Evolutionary conservation across 176 grass and related monocot species (phyloP).

Genomic region (Areca catechu): DNA sequence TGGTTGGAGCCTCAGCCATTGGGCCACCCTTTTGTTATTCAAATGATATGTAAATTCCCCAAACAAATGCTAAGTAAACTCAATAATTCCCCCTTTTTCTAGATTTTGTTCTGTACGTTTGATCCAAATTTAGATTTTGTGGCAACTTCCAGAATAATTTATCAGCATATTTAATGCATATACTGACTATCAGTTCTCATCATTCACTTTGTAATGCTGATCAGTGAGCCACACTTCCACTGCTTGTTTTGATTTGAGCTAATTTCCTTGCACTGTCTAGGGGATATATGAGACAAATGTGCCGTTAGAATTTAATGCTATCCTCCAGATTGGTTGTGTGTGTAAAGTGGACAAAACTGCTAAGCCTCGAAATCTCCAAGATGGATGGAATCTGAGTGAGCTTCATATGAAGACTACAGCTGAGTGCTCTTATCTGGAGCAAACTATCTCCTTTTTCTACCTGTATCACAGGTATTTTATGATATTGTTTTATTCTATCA

Average conservation of each 20-base stretch:
- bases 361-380: constrained; percentile 49
- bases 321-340: constrained; percentile 93
- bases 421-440: constrained; percentile 90
- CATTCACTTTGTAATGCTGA: too few relatives aligned
- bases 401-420: constrained; percentile 93
- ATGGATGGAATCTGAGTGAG: constrained; percentile 81
- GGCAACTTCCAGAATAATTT: too few relatives aligned
- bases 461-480: constrained; percentile 78
- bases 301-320: constrained; percentile 47
- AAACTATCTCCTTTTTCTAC: constrained; percentile 82
- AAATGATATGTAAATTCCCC: too few relatives aligned
- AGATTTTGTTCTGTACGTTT: too few relatives aligned
- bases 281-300: constrained; percentile 96
- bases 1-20: too few relatives aligned
- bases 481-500: constrained; percentile 5
- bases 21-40: too few relatives aligned
- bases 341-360: constrained; percentile 85
- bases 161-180: too few relatives aligned
- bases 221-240: too few relatives aligned
- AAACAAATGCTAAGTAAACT: too few relatives aligned
- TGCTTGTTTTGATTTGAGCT: background rate
- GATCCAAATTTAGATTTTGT: too few relatives aligned
- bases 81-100: too few relatives aligned
- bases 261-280: constrained; percentile 21
- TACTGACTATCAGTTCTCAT: too few relatives aligned